Evolutionary conservation across 2,329 filamentous ascomycete species (phyloP).

Genomic region (Trichoderma sp.): DNA sequence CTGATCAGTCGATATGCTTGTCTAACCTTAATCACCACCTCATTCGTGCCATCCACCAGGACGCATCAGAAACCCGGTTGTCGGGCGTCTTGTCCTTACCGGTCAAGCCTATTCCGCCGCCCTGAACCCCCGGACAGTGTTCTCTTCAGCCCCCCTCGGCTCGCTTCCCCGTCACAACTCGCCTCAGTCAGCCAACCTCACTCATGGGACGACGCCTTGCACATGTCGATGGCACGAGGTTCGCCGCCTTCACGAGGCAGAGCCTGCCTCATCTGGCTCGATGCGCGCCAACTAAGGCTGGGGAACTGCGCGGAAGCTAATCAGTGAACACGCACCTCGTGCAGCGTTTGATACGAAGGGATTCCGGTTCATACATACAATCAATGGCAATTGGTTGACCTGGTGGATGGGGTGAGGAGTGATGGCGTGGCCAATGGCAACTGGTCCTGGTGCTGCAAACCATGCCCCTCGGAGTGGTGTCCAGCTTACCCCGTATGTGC

Average conservation of each 20-base stretch:
- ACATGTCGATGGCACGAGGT: neutral
- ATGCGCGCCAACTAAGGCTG: constrained; percentile 24
- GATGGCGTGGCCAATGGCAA: constrained; percentile 22
- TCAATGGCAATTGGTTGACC: constrained; percentile 11
- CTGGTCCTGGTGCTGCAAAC: constrained; percentile 16
- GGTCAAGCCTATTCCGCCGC: neutral
- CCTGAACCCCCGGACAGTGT: neutral
- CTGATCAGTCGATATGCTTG: constrained; percentile 20
- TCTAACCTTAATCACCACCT: constrained; percentile 20
- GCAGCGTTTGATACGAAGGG: constrained; percentile 9
- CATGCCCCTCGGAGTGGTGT: constrained; percentile 3
- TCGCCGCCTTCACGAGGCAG: neutral
- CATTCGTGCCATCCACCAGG: neutral
- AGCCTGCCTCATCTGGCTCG: constrained; percentile 17
- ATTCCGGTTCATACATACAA: neutral
- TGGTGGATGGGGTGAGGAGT: neutral
- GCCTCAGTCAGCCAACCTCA: constrained; percentile 1
- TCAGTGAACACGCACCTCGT: constrained; percentile 13
- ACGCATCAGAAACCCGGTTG: neutral
- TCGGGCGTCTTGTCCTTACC: neutral
- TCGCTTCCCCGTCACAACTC: neutral
- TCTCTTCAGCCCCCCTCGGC: neutral
- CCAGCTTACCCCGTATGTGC: constrained; percentile 10
- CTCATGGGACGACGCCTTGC: constrained; percentile 4
- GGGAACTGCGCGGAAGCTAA: constrained; percentile 27